These are phyloP conservation scores for Malus sieversii DNA, from an alignment of 306 rosid genomes.

Conservation along the genomic window DNA sequence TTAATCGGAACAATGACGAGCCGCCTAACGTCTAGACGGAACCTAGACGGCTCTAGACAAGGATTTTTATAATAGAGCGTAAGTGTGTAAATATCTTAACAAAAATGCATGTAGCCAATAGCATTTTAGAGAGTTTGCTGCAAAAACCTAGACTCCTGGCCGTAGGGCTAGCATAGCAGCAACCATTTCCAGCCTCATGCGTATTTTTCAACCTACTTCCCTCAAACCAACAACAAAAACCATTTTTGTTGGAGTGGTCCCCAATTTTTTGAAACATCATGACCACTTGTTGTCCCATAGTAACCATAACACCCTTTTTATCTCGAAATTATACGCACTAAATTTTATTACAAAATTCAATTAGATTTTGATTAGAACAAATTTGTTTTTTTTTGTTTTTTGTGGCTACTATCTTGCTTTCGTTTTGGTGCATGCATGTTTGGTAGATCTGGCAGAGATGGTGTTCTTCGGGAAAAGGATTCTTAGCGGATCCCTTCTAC, in stretches of 20 bases:
- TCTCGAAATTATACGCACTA: neutral
- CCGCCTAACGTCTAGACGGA: fast-evolving
- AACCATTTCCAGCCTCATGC: neutral
- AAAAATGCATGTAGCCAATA: neutral
- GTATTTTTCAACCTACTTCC: neutral
- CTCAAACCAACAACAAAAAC: neutral
- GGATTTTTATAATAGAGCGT: too few relatives aligned
- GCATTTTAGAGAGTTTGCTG: too few relatives aligned
- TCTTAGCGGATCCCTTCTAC: fast-evolving
- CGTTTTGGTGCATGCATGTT: neutral
- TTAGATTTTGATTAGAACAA: neutral
- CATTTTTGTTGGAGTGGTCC: slow-evolving; percentile 42
- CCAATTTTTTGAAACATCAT: slow-evolving; percentile 29
- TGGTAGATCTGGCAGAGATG: too few relatives aligned
- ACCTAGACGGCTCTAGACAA: too few relatives aligned
- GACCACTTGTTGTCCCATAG: neutral
- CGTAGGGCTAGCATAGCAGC: neutral
- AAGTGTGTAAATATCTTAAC: neutral
- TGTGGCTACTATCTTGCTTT: too few relatives aligned
- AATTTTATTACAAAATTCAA: neutral
- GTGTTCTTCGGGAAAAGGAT: fast-evolving
- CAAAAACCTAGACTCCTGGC: neutral
- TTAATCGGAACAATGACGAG: too few relatives aligned
- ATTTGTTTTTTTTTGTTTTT: too few relatives aligned
- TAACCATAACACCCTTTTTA: neutral